Conservation (phyloP, 2,329 filamentous ascomycete species). For the Talaromyces sp. region DNA sequence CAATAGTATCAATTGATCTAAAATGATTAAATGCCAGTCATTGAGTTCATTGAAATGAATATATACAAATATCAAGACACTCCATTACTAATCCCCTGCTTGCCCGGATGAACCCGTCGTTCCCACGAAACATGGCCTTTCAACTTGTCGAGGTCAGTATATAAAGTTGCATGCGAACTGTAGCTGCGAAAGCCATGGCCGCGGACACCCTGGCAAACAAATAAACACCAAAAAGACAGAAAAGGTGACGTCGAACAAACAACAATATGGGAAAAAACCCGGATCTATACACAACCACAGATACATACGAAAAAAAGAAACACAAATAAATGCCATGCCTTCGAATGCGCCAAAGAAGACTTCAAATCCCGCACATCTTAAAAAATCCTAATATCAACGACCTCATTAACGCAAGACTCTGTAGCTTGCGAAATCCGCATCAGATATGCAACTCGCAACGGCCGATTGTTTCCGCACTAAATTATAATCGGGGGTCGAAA, state of each 20-base stretch:
- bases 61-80: background rate
- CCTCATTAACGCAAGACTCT: background rate
- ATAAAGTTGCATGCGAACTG: too few relatives aligned
- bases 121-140: background rate
- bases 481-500: background rate
- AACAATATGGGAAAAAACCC: conserved; percentile 1
- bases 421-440: background rate
- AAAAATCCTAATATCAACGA: background rate
- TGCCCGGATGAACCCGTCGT: background rate
- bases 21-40: background rate
- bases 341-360: conserved; percentile 30
- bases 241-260: background rate
- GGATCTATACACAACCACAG: conserved; percentile 21
- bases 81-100: background rate
- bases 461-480: background rate
- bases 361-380: background rate
- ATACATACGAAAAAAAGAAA: conserved; percentile 15
- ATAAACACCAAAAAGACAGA: background rate
- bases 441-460: background rate
- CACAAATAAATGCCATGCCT: conserved; percentile 18
- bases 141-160: background rate
- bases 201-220: background rate
- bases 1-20: too few relatives aligned
- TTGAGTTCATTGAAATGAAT: background rate
- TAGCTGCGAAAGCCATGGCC: too few relatives aligned